Evolutionary conservation across 1,284 basidiomycete genomes (phyloP), one percentile per base, ranked within the genome.

Genomic region (Ganoderma sinense): DNA sequence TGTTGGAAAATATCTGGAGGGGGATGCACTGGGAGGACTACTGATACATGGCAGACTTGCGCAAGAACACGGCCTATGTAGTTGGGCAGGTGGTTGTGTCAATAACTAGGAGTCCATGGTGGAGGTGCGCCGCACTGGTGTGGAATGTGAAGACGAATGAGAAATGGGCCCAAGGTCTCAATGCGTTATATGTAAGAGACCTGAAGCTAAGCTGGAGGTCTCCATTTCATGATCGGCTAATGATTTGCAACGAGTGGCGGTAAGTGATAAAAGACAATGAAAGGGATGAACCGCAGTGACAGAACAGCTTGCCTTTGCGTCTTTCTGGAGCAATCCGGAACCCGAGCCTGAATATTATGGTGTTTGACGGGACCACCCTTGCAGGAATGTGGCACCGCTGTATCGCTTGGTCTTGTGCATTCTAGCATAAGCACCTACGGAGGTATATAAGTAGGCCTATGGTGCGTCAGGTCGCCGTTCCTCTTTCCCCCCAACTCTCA

Each of bases 1-100:
- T 70, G 31, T 26, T 70, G 33, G 16, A 18, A 1, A 41, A 64
- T 26, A 43, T 69, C 45, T 60, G 55, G 40, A 16, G 23, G 31
- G 6, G 3, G 14, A 23, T 40, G n/a, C 14, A 5, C 16, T 33
- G 55, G 29, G 33, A 59, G 56, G 56, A 20, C 11, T 5, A 20
- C 11, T 5, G 33, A 36, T 2, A 16, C 36, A 36, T 36, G 36
- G 10, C 36, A 10, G 36, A 36, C 36, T 6, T 36, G 10, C 6
- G 36, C 36, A 36, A 6, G 36, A 10, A 10, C 36, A n/a, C 36
- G 10, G 36, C 36, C 7, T 36, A 36, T 36, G 36, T 36, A 10
- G 10, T 6, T 36, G 10, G 36, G n/a, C n/a, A n/a, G n/a, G n/a
- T n/a, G n/a, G n/a, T n/a, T n/a, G n/a, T n/a, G n/a, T n/a, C n/a